Base-by-base conservation (phyloP, 75 land plant genomes). In the Isoetes taiwanensis region DNA sequence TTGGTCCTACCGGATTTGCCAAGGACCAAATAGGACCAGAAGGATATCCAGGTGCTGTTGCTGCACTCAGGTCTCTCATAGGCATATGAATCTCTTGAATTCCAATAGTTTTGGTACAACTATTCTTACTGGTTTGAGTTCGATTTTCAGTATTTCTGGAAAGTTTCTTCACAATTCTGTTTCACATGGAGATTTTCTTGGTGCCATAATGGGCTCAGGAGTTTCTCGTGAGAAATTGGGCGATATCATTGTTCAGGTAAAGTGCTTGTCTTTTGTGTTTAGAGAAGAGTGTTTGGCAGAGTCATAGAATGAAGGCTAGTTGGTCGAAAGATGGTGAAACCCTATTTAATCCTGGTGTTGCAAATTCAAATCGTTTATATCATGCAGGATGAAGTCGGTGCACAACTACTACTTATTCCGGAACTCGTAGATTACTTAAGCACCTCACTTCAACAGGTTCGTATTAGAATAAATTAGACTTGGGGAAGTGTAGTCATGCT, bases 161-260 rank as follows among this genome's bases (percentile, higher is more conserved):
- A 90, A 88, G 59, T 93, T 93, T 66, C 64, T 48, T 30, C 81
- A 76, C 67, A 79, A 77, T 46, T 72, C 83, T 50, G 86, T 83
- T 50, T 56, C 76, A 29, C 98, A 93, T 79, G 85, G 96, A 4
- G 96, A 87, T 54, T 87, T 93, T 61, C 86, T 93, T 60, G 98
- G 98, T 25, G 61, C 98, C 17, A 77, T 93, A 62, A 76, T 93
- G 62, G 83, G 78, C 4, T 84, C 86, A 23, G 98, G 98, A 5
- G 84, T 93, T 62, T 72, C 55, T 28, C 80, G 98, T 40, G 98
- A 84, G 24, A 87, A 79, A 67, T 42, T 88, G 63, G 98, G 98
- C 0, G 98, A 93, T 64, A 78, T 93, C 34, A 64, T 93, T 17
- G 38, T 84, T 58, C 95, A 79, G 98, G 98, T 91, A 57, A 10